Evolutionary conservation across 1,284 basidiomycete species (phyloP).

Genomic region (Puccinia horiana): DNA sequence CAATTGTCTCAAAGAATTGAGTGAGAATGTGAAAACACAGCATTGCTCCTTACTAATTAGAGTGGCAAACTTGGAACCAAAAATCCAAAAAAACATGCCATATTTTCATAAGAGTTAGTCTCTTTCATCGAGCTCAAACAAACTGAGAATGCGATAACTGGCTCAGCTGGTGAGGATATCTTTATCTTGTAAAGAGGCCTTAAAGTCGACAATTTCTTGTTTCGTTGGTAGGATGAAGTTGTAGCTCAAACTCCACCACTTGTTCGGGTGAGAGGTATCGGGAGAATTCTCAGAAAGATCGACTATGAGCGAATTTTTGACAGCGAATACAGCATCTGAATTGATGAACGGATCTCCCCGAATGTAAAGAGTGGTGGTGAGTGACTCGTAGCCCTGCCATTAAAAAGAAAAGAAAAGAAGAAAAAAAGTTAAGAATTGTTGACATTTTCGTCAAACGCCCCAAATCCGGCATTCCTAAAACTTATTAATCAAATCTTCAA

Average conservation of each 20-base stretch:
- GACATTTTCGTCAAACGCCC: background rate
- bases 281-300: constrained; percentile 56
- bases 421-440: background rate
- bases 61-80: too few relatives aligned
- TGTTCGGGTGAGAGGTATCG: constrained; percentile 57
- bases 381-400: constrained; percentile 70
- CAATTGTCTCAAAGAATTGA: too few relatives aligned
- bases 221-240: constrained; percentile 66
- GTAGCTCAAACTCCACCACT: constrained; percentile 62
- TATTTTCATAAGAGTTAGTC: background rate
- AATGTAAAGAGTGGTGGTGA: constrained; percentile 74
- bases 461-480: background rate
- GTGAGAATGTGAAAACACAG: too few relatives aligned
- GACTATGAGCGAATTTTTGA: constrained; percentile 62
- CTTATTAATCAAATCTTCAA: background rate
- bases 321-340: constrained; percentile 77
- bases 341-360: constrained; percentile 69
- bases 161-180: background rate
- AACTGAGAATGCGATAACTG: background rate
- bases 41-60: too few relatives aligned
- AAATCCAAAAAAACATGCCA: too few relatives aligned
- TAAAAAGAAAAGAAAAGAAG: constrained; percentile 53
- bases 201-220: constrained; percentile 58
- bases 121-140: background rate
- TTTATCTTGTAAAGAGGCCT: constrained; percentile 46